Evolutionary conservation across 768 basidiomycete genomes (phyloP).

Genomic region (Phaffia australis): DNA sequence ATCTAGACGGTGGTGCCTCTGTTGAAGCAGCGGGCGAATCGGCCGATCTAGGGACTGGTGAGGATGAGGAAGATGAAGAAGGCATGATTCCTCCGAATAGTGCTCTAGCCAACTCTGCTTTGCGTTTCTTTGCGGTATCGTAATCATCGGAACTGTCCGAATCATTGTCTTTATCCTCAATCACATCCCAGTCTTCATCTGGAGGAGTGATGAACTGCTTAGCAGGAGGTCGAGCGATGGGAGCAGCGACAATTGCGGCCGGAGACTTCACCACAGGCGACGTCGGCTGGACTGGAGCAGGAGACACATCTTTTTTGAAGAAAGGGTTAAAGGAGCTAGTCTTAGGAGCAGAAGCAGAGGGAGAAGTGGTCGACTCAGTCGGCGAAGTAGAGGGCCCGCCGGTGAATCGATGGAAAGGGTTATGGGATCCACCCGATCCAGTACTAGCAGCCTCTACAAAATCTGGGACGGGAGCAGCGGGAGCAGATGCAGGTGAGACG

Average conservation of each 20-base stretch:
- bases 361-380: conserved; percentile 33
- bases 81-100: conserved; percentile 66
- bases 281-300: conserved; percentile 26
- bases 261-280: conserved; percentile 36
- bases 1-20: conserved; percentile 31
- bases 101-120: conserved; percentile 62
- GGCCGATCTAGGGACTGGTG: conserved; percentile 28
- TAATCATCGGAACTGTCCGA: conserved; percentile 65
- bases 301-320: conserved; percentile 41
- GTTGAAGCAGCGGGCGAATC: conserved; percentile 34
- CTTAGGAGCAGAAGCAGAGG: conserved; percentile 38
- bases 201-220: conserved; percentile 47
- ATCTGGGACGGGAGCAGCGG: conserved; percentile 27
- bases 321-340: conserved; percentile 60
- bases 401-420: conserved; percentile 61
- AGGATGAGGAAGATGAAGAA: conserved; percentile 29
- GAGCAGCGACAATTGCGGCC: conserved; percentile 34
- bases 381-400: conserved; percentile 34
- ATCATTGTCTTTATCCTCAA: conserved; percentile 53
- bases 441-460: conserved; percentile 40
- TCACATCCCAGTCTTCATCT: conserved; percentile 78
- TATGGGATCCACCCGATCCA: conserved; percentile 22
- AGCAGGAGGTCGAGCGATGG: conserved; percentile 30
- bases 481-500: conserved; percentile 25
- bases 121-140: conserved; percentile 51